Base-by-base conservation (phyloP, 257 asterid species). In the Coffea canephora region DNA sequence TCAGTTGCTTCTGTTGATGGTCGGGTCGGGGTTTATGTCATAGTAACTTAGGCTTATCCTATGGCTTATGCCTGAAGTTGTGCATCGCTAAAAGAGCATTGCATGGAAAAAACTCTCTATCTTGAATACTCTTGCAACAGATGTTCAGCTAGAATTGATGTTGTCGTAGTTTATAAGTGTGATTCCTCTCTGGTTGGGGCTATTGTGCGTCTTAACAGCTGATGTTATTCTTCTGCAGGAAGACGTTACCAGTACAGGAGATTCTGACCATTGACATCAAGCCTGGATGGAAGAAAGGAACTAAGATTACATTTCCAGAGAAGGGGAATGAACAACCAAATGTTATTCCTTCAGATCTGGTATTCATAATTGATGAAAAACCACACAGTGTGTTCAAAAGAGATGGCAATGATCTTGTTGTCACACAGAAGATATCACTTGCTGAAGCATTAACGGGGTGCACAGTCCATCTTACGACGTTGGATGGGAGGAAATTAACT, bases 251-350 rank as follows among this genome's bases (percentile, higher is more conserved):
- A 0, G 89, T 93, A 68, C 92, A 93, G 82, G 97, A 94, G 84
- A 87, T 87, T 57, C 80, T 94, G 45, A 88, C 96, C 1, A 94
- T 94, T 8, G 91, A 90, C 27, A 87, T 94, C 67, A 92, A 91
- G 78, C 97, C 98, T 0, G 98, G 98, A 0, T 94, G 98, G 98
- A 94, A 94, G 71, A 94, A 92, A 71, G 98, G 98, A 36, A 94
- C 98, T 0, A 94, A 94, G 86, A 94, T 94, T 80, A 94, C 98
- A n/a, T 94, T 94, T 88, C 96, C 95, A 0, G 98, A 93, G 76
- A 94, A 91, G 81, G 98, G 98, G 62, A 90, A 94, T 7, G 98
- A 92, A 50, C 92, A 89, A 80, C 97, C 97, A 18, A 89, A 91
- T 8, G 85, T 90, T 3, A 81, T 89, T 6, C 90, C 97, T 7